Percentiles rank a stretch among this genome's conserved stretches.
These are phyloP conservation scores for Epicoccum nigrum DNA, from an alignment of 2,329 filamentous ascomycete species.

Conservation along the genomic window DNA sequence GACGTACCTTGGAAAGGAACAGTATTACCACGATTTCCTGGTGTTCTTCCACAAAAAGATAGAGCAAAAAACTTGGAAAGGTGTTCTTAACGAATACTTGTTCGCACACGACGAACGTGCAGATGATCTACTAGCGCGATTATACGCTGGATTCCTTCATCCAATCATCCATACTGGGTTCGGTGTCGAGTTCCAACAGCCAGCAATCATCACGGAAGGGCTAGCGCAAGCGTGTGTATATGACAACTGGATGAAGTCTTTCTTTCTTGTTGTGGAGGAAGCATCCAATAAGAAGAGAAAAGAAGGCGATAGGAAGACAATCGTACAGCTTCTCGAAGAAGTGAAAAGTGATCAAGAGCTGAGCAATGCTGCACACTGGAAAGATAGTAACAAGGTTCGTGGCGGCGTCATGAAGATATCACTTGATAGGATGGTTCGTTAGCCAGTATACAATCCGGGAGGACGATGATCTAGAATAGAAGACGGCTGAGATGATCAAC, in stretches of 20 bases:
- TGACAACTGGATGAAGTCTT: conserved; percentile 59
- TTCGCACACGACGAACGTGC: conserved; percentile 70
- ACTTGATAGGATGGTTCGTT: conserved; percentile 68
- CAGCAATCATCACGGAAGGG: conserved; percentile 78
- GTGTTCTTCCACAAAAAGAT: conserved; percentile 79
- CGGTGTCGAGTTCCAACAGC: conserved; percentile 81
- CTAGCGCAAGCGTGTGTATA: conserved; percentile 80
- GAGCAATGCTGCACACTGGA: conserved; percentile 56
- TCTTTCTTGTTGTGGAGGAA: conserved; percentile 62
- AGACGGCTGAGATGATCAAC: conserved; percentile 74
- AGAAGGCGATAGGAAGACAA: conserved; percentile 37
- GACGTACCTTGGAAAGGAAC: conserved; percentile 65
- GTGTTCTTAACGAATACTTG: conserved; percentile 69
- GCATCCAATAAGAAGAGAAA: conserved; percentile 44
- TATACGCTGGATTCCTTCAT: conserved; percentile 75
- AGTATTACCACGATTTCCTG: conserved; percentile 75
- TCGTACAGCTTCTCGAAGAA: conserved; percentile 67
- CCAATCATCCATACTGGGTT: conserved; percentile 86
- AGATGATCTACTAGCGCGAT: conserved; percentile 70
- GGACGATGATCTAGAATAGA: conserved; percentile 63
- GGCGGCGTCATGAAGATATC: conserved; percentile 72
- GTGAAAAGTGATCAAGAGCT: conserved; percentile 65
- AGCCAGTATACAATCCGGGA: conserved; percentile 59
- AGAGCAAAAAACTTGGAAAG: conserved; percentile 65
- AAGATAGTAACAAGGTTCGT: conserved; percentile 67